Percentiles rank a stretch among this genome's conserved stretches.
Evolutionary conservation across 331 rosid genomes (phyloP).

Genomic region (Cydonia oblonga): DNA sequence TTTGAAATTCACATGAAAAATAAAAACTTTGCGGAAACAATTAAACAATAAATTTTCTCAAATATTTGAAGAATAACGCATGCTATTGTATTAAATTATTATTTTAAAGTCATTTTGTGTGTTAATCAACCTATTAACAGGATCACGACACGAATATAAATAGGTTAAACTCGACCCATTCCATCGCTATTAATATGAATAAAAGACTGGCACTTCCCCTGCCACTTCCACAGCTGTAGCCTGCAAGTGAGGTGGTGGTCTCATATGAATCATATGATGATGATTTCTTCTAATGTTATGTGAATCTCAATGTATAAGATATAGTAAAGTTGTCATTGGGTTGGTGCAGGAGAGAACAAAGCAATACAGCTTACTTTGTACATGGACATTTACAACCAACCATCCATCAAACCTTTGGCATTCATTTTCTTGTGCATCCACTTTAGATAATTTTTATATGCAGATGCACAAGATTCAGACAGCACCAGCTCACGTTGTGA

Average conservation of each 20-base stretch:
- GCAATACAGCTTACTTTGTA: not conserved
- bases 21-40: no score
- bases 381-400: not conserved
- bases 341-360: not conserved
- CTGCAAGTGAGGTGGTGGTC: not conserved
- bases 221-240: slow-evolving; percentile 4
- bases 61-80: no score
- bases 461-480: not conserved
- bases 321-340: slow-evolving; percentile 2
- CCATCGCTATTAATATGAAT: not conserved
- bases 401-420: not conserved
- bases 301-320: slow-evolving; percentile 7
- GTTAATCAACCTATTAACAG: no score
- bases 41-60: no score
- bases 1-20: no score
- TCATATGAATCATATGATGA: not conserved
- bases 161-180: not conserved
- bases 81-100: not conserved
- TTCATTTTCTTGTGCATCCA: no score
- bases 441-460: not conserved
- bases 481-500: not conserved
- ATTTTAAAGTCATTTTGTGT: no score
- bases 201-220: not conserved
- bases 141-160: no score
- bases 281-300: slow-evolving; percentile 4